Base-by-base conservation (phyloP, 1,284 basidiomycete species). In the Ceratobasidium sp. region DNA sequence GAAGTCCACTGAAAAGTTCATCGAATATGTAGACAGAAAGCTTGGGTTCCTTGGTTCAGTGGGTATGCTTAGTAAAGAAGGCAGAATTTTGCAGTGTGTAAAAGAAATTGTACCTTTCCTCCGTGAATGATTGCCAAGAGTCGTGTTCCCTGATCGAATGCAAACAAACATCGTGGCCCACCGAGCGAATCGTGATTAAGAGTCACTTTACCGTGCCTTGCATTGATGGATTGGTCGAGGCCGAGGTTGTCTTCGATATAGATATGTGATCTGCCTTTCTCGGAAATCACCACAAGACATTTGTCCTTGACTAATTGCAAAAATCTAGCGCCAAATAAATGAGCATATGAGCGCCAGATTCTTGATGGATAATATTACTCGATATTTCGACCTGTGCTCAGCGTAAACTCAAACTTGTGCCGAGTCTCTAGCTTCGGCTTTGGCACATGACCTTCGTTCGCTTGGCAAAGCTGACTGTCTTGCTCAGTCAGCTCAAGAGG, bases 1-100 rank as follows among this genome's bases (percentile, higher is more conserved):
- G 48, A 36, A 65, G 21, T 18, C 30, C 52, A 6, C 39, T 46
- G 55, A 74, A 74, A 4, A n/a, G 18, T 53, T 74, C 73, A 28
- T 74, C 73, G 26, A 74, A 70, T 14, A 45, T 43, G 28, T 45
- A 74, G 12, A 50, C 46, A 14, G 30, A 26, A 9, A 65, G 30
- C 34, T 26, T 32, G 1, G 50, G 62, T 8, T 41, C 48, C 62
- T 65, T n/a, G n/a, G n/a, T n/a, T n/a, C n/a, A n/a, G n/a, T n/a
- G n/a, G n/a, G n/a, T n/a, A n/a, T n/a, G n/a, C n/a, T n/a, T n/a
- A n/a, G n/a, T n/a, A n/a, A n/a, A n/a, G n/a, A n/a, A 14, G 21
- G 18, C n/a, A 48, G 5, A 16, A 52, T 28, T 14, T 18, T 48
- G 3, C 16, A 18, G 30, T 30, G 18, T 18, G 9, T 18, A 58